Conservation (phyloP, 202 grass and related monocot species). For the Elaeis oleifera region DNA sequence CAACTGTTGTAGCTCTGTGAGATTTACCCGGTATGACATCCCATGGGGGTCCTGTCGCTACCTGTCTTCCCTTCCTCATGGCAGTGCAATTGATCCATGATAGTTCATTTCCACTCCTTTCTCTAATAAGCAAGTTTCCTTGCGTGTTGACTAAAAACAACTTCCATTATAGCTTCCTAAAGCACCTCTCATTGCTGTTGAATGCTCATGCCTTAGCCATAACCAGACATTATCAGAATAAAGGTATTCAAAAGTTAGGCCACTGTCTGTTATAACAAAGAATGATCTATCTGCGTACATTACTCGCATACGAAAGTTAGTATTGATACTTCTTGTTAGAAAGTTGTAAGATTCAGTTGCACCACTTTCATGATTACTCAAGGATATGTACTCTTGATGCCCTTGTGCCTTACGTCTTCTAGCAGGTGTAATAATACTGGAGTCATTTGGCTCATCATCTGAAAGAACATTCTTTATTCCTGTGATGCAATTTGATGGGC, state of each 20-base stretch:
- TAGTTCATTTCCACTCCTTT: slow-evolving; percentile 66
- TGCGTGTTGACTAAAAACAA: slow-evolving; percentile 67
- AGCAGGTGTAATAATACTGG: slow-evolving; percentile 25
- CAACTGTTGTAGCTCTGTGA: slow-evolving; percentile 44
- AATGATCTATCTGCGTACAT: slow-evolving; percentile 77
- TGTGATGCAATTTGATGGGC: slow-evolving; percentile 64
- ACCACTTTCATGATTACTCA: slow-evolving; percentile 30
- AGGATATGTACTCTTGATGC: slow-evolving; percentile 54
- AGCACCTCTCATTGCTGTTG: slow-evolving; percentile 45
- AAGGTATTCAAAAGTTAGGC: slow-evolving; percentile 74
- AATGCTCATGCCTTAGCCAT: slow-evolving; percentile 88
- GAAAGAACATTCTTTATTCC: slow-evolving; percentile 39
- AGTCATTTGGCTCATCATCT: slow-evolving; percentile 23
- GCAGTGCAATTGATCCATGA: slow-evolving; percentile 92
- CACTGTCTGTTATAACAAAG: slow-evolving; percentile 68
- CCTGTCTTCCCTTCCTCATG: slow-evolving; percentile 67
- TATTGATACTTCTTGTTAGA: slow-evolving; percentile 58
- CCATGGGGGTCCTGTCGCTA: slow-evolving; percentile 78
- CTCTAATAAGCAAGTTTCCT: slow-evolving; percentile 81
- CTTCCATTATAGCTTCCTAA: slow-evolving; percentile 93
- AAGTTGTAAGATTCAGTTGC: slow-evolving; percentile 55
- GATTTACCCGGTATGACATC: slow-evolving; percentile 55
- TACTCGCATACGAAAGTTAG: slow-evolving; percentile 71
- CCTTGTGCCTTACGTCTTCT: slow-evolving; percentile 49
- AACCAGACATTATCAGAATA: slow-evolving; percentile 71